Base-by-base conservation (phyloP, 2,329 filamentous ascomycete genomes). In the Lecanicillium sp. region DNA sequence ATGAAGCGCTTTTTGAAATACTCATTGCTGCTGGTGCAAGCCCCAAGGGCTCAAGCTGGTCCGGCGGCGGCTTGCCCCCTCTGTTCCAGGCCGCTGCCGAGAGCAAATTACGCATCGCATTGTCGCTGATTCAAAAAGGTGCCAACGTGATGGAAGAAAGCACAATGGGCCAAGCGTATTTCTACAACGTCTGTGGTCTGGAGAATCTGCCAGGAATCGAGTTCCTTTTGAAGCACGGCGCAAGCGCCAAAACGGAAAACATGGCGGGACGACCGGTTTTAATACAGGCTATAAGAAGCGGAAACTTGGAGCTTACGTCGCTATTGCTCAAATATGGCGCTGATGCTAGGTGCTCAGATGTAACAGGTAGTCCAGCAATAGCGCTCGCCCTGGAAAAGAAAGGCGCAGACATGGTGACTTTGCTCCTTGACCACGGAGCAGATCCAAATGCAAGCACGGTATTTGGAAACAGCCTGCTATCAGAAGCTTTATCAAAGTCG, bases 351-450 rank as follows among this genome's bases (percentile, higher is more conserved):
- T 25, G 22, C 22, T 7, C 22, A 6, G 22, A 25, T 25, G 22
- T 25, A 25, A 25, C 22, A 25, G 22, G 22, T 25, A 25, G 22
- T 11, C 29, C 29, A 30, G 29, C 13, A n/a, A n/a, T n/a, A 7
- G 29, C 14, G 12, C 6, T 7, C 29, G 29, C 29, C 6, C 6
- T 16, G 7, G 29, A 30, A 7, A n/a, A n/a, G 7, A 30, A n/a
- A 16, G 9, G 7, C 14, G 11, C 14, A 9, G 30, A 4, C 9
- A 32, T 32, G 30, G 9, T 32, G 30, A 16, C 13, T 9, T 41
- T 59, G 7, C 50, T 65, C 4, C 48, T 65, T 4, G 47, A 54
- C 7, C 45, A 47, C 14, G 59, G 60, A 9, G 60, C 62, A 4
- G 48, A 58, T 19, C 52, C 54, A 6, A 53, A 57, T 41, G 51